phyloP scores from a whole-genome alignment of 768 basidiomycete species.

The Russula griseocarnosa region DNA sequence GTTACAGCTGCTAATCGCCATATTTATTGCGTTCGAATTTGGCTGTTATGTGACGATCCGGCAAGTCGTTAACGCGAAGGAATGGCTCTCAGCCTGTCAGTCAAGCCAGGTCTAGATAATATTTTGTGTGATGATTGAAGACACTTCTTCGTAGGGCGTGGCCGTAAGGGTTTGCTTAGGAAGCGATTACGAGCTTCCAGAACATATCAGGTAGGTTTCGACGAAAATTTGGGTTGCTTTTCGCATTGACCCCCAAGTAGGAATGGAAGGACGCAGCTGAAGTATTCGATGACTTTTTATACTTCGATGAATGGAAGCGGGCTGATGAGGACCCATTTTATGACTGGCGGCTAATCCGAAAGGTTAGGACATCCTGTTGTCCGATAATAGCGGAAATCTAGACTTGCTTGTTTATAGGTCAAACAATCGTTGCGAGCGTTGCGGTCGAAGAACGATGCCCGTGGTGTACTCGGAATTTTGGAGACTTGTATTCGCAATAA shows the following conservation, averaged over 20 bases:
- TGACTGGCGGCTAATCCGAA: conserved; percentile 83
- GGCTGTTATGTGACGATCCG: conserved; percentile 81
- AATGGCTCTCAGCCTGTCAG: conserved; percentile 86
- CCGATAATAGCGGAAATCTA: neutral
- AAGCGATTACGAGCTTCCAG: conserved; percentile 67
- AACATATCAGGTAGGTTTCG: conserved; percentile 62
- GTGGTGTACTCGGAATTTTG: conserved; percentile 83
- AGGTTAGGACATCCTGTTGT: conserved; percentile 42
- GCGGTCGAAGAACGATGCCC: conserved; percentile 73
- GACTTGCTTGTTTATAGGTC: conserved; percentile 44
- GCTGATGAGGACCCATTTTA: conserved; percentile 86
- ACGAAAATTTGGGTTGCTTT: neutral
- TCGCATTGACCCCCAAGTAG: conserved; percentile 34
- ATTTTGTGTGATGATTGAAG: conserved; percentile 1
- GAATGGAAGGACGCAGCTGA: conserved; percentile 87
- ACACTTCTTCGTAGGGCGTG: conserved; percentile 58
- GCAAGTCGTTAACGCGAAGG: conserved; percentile 91
- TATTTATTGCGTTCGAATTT: conserved; percentile 82
- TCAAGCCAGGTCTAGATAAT: neutral
- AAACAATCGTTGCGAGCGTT: conserved; percentile 65
- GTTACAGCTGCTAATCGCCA: conserved; percentile 74
- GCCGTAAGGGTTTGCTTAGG: conserved; percentile 73
- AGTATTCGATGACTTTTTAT: conserved; percentile 73
- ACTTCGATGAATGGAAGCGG: conserved; percentile 88
- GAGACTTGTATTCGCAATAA: conserved; percentile 89